phyloP scores from a whole-genome alignment of 2,329 filamentous ascomycete genomes.

The Fusarium irregulare region DNA sequence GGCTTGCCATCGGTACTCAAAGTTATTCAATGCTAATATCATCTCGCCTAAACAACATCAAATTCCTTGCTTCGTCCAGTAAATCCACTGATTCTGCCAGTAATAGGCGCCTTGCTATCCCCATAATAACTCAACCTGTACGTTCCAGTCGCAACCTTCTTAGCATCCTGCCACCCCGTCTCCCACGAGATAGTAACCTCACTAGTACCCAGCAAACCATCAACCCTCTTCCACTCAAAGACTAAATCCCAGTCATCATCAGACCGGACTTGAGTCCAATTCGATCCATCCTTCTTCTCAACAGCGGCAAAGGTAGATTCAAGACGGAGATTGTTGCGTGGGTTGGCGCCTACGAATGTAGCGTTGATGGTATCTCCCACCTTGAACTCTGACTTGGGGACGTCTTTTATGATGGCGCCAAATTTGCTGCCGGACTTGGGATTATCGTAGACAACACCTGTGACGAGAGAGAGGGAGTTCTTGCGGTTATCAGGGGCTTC shows the following conservation, averaged over 20 bases:
- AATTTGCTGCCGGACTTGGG: conserved; percentile 1
- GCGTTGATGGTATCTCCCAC: background rate
- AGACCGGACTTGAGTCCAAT: background rate
- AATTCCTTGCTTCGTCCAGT: conserved; percentile 6
- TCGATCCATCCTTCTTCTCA: background rate
- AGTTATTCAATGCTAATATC: background rate
- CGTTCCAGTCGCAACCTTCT: background rate
- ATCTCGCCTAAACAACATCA: background rate
- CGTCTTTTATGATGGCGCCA: background rate
- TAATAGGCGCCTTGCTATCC: conserved; percentile 2
- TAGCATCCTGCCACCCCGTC: conserved; percentile 3
- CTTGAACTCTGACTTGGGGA: background rate
- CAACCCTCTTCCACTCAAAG: conserved; percentile 12
- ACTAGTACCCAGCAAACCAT: conserved; percentile 1
- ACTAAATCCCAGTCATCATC: conserved; percentile 19
- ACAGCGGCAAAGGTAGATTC: conserved; percentile 4
- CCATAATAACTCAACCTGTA: conserved; percentile 5
- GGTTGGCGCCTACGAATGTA: conserved; percentile 1
- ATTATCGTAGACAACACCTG: conserved; percentile 12
- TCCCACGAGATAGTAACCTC: conserved; percentile 3
- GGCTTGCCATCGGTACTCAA: background rate
- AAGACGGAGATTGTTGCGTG: background rate
- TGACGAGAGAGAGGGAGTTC: background rate
- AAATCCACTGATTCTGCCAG: background rate
- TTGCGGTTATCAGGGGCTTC: background rate